phyloP scores from a whole-genome alignment of 2,329 filamentous ascomycete species.

The Penicillium nordicum region DNA sequence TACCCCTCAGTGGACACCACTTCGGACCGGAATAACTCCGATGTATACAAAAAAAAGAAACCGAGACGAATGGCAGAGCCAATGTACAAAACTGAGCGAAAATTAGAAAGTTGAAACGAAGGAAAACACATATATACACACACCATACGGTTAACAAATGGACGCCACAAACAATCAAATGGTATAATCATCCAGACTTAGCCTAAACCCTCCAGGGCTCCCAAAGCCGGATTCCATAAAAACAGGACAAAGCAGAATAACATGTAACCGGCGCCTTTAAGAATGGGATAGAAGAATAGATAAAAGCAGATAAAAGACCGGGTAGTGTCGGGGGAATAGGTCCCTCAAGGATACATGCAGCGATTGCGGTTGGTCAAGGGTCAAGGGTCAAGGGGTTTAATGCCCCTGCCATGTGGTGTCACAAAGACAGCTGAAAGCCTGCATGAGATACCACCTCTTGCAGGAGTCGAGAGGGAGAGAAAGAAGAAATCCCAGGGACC shows the following conservation, averaged over 20 bases:
- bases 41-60: not conserved
- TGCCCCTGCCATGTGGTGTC: constrained; percentile 4
- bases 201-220: constrained; percentile 5
- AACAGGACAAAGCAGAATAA: constrained; percentile 7
- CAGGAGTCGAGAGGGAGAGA: not conserved
- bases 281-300: constrained; percentile 20
- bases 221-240: constrained; percentile 5
- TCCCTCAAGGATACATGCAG: constrained; percentile 3
- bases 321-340: not conserved
- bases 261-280: constrained; percentile 27
- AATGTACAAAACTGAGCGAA: not conserved
- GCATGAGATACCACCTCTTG: constrained; percentile 1
- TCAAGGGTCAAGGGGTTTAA: not conserved
- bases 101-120: not conserved
- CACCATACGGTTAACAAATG: constrained; percentile 5
- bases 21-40: not conserved
- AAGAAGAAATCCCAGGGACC: constrained; percentile 1
- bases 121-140: constrained; percentile 3
- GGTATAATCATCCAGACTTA: constrained; percentile 12
- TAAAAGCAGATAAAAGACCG: constrained; percentile 17
- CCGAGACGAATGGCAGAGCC: not conserved
- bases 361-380: not conserved
- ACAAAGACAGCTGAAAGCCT: constrained; percentile 1
- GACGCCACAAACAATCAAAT: constrained; percentile 11
- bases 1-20: not conserved